These are phyloP conservation scores for Pyrenochaeta sp. DNA, from an alignment of 2,329 filamentous ascomycete genomes.

Conservation along the genomic window DNA sequence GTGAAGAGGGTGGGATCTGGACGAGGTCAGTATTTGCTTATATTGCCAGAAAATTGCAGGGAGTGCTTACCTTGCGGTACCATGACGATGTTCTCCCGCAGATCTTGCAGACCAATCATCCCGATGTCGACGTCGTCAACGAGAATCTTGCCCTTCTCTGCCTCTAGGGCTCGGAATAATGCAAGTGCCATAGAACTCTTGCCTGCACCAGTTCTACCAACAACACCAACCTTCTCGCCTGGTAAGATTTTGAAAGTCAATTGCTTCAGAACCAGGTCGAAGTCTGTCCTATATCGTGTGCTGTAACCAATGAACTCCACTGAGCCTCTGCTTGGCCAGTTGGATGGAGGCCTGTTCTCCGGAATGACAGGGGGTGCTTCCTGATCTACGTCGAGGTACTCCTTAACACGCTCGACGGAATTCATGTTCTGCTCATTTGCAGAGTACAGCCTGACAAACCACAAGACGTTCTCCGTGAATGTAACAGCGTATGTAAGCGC, in stretches of 20 bases:
- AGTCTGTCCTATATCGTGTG: conserved; percentile 85
- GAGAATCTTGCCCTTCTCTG: conserved; percentile 85
- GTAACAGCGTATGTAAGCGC: conserved; percentile 95
- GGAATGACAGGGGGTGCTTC: conserved; percentile 83
- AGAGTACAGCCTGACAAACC: conserved; percentile 93
- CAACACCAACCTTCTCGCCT: conserved; percentile 93
- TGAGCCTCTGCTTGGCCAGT: conserved; percentile 86
- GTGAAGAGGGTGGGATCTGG: conserved; percentile 89
- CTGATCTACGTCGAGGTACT: conserved; percentile 95
- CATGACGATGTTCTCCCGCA: conserved; percentile 94
- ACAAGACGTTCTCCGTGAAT: conserved; percentile 95
- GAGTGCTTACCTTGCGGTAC: conserved; percentile 74
- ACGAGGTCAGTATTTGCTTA: conserved; percentile 19
- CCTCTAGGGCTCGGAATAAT: conserved; percentile 91
- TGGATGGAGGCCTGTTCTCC: conserved; percentile 76
- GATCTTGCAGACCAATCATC: conserved; percentile 87
- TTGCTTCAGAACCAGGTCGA: conserved; percentile 84
- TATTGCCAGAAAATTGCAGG: not conserved
- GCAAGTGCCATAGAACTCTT: conserved; percentile 95
- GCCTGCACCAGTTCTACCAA: conserved; percentile 92
- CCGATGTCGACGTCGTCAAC: conserved; percentile 94
- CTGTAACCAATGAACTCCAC: conserved; percentile 91
- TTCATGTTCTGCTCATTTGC: conserved; percentile 99
- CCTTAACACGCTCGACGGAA: conserved; percentile 95
- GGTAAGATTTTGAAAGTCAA: conserved; percentile 87